Percentiles rank a stretch among this genome's conserved stretches.
Evolutionary conservation across 1,284 basidiomycete species (phyloP).

Genomic region (Pseudozyma sp.): DNA sequence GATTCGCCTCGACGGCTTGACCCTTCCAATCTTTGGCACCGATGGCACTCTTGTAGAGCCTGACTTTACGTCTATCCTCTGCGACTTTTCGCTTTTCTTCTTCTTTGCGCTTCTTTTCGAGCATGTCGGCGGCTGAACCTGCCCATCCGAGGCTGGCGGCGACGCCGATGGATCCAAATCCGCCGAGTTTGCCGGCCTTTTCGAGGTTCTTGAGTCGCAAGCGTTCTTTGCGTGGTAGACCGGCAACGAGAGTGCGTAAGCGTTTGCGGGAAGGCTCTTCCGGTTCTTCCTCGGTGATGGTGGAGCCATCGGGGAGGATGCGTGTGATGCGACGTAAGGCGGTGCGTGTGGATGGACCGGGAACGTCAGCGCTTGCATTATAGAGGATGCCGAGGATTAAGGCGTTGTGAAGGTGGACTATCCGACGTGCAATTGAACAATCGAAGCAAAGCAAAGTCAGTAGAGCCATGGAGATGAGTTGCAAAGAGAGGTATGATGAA

Average conservation of each 20-base stretch:
- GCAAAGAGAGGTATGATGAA: background rate
- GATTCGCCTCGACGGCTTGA: slow-evolving; percentile 47
- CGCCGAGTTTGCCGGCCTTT: slow-evolving; percentile 48
- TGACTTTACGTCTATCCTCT: slow-evolving; percentile 63
- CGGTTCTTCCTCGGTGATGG: slow-evolving; percentile 50
- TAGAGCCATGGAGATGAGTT: background rate
- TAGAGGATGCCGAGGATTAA: slow-evolving; percentile 70
- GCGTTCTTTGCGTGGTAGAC: slow-evolving; percentile 60
- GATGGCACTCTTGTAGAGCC: slow-evolving; percentile 61
- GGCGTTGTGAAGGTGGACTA: slow-evolving; percentile 70
- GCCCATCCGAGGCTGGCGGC: slow-evolving; percentile 61
- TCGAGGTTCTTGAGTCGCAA: slow-evolving; percentile 61
- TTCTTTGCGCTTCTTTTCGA: slow-evolving; percentile 68
- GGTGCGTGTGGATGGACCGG: slow-evolving; percentile 53
- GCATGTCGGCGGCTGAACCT: slow-evolving; percentile 66
- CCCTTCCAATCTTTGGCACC: slow-evolving; percentile 64
- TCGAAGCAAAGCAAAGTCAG: background rate
- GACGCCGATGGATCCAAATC: slow-evolving; percentile 28
- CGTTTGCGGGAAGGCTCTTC: slow-evolving; percentile 64
- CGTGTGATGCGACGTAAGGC: slow-evolving; percentile 39
- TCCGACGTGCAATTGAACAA: slow-evolving; percentile 70
- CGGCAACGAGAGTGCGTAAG: slow-evolving; percentile 60
- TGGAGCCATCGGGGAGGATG: slow-evolving; percentile 42
- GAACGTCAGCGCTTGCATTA: slow-evolving; percentile 67
- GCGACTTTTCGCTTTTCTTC: slow-evolving; percentile 65